These are phyloP conservation scores for Plasmopara viticola DNA, from an alignment of 352 stramenopile species.

Conservation along the genomic window DNA sequence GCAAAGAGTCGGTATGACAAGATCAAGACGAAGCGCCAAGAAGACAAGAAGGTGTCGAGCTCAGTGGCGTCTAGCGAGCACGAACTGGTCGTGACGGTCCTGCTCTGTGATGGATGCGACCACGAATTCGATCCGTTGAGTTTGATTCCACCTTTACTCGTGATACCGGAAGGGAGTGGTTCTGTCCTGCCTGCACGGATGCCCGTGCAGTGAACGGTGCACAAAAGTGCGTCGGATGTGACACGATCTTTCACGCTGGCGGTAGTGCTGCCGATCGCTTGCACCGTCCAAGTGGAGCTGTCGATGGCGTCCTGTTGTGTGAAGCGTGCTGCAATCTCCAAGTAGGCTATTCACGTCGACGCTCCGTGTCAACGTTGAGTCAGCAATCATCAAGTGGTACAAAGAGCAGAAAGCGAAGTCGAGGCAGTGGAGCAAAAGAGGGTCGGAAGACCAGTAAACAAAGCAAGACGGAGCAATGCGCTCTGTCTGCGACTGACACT, in stretches of 20 bases:
- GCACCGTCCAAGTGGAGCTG: slow-evolving; percentile 13
- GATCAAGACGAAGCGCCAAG: slow-evolving; percentile 3
- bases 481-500: slow-evolving; percentile 1
- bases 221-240: slow-evolving; percentile 30
- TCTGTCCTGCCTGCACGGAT: slow-evolving; percentile 27
- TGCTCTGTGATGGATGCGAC: slow-evolving; percentile 71
- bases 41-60: slow-evolving; percentile 1
- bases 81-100: slow-evolving; percentile 30
- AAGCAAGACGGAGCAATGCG: slow-evolving; percentile 9
- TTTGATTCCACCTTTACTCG: slow-evolving; percentile 38
- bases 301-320: slow-evolving; percentile 27
- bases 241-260: slow-evolving; percentile 19
- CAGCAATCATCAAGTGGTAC: not conserved
- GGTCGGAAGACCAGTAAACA: slow-evolving; percentile 10
- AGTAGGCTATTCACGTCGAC: slow-evolving; percentile 21
- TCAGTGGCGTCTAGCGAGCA: slow-evolving; percentile 1
- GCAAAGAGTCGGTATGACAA: slow-evolving; percentile 2
- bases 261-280: slow-evolving; percentile 12
- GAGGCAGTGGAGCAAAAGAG: slow-evolving; percentile 9
- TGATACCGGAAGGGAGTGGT: slow-evolving; percentile 51
- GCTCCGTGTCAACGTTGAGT: slow-evolving; percentile 1
- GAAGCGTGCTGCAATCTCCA: slow-evolving; percentile 33
- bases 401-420: slow-evolving; percentile 19
- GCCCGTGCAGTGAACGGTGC: slow-evolving; percentile 4
- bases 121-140: slow-evolving; percentile 47